Base-by-base conservation (phyloP, 2,329 filamentous ascomycete genomes). In the Penicillium sp. region DNA sequence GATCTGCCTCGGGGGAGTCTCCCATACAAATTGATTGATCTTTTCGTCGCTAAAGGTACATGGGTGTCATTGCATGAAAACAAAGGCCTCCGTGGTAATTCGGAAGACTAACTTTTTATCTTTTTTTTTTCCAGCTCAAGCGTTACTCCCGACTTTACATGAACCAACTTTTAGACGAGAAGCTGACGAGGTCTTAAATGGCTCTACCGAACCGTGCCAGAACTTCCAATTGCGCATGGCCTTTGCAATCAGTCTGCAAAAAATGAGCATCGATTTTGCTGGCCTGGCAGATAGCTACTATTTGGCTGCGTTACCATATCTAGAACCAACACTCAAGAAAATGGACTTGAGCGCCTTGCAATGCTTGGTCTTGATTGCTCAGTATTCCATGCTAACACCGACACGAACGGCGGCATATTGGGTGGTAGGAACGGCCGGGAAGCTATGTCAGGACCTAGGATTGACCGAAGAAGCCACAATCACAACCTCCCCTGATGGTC, bases 281-380 rank as follows among this genome's bases (percentile, higher is more conserved):
- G 93, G 93, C 24, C 80, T 98, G 27, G 93, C 95, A 29, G 93
- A 98, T 75, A 93, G 91, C 71, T 98, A 96, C 76, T 98, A 97
- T 69, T 82, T 97, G 22, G 90, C 93, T 24, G 93, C 93, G 5
- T 87, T 98, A 78, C 87, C 88, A 60, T 88, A 88, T 66, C 87
- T 98, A 59, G 90, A 97, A 72, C 86, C 87, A 3, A 87, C 96
- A 11, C 84, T 98, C 54, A 87, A 88, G 52, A 87, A 89, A n/a
- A 96, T 96, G 81, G 91, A 98, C 71, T 76, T 97, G 29, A 90
- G 88, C 67, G 96, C 95, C 0, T 78, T 98, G 16, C 95, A 98
- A 75, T 97, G 93, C 66, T 87, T 97, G 54, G 84, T 89, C 3
- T 78, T 99, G 16, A 90, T 98, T 65, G 91, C 87, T 1, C 90